A percentile compares a stretch with the other conserved stretches of the same genome.
Conservation (phyloP, 306 rosid species). For the Abrus precatorius region DNA sequence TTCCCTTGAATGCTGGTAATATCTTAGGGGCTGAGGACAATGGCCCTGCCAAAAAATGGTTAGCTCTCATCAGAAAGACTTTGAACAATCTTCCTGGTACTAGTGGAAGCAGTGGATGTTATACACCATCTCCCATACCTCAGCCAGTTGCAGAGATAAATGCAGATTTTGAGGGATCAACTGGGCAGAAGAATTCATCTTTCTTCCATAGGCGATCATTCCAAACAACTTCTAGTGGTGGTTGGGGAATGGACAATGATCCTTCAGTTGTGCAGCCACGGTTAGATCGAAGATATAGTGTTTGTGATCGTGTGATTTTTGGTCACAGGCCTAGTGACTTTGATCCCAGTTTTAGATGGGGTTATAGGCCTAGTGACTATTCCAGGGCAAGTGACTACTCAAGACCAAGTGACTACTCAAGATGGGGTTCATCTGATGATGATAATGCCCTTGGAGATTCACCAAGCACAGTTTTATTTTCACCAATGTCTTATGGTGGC, state of each 20-base stretch:
- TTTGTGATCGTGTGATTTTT: constrained; percentile 91
- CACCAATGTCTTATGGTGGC: constrained; percentile 87
- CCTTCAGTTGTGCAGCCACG: constrained; percentile 80
- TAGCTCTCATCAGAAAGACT: constrained; percentile 88
- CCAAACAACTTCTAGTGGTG: constrained; percentile 80
- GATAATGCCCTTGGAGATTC: constrained; percentile 92
- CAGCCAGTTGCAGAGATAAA: constrained; percentile 83
- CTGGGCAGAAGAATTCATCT: constrained; percentile 92
- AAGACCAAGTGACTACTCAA: constrained; percentile 75
- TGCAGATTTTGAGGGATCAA: constrained; percentile 98
- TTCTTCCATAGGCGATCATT: constrained; percentile 95
- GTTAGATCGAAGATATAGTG: constrained; percentile 92
- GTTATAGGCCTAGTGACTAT: constrained; percentile 91
- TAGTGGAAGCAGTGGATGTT: constrained; percentile 77
- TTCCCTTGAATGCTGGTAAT: constrained; percentile 98
- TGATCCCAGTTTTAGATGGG: constrained; percentile 79
- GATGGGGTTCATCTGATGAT: constrained; percentile 99
- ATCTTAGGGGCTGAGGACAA: constrained; percentile 97
- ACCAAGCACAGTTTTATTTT: constrained; percentile 87
- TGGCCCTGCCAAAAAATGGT: constrained; percentile 99
- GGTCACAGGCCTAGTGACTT: constrained; percentile 86
- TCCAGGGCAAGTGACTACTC: constrained; percentile 81
- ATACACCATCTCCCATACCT: constrained; percentile 97
- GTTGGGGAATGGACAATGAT: constrained; percentile 93
- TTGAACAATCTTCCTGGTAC: constrained; percentile 95